Evolutionary conservation across 176 grass and related monocot genomes (phyloP).

Genomic region (Eragrostis curvula): DNA sequence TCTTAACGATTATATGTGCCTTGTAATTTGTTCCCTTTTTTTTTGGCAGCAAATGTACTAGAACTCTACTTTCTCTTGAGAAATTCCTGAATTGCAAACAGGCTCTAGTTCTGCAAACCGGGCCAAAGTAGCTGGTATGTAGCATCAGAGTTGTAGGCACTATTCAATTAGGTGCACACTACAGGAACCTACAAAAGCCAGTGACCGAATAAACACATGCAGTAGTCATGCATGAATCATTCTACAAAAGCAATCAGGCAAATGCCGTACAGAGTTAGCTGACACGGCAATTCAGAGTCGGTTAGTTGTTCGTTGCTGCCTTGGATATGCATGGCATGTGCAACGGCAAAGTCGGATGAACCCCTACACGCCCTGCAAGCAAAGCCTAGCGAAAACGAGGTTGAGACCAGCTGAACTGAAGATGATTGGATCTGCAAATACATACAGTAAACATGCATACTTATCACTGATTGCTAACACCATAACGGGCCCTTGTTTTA

Average conservation of each 20-base stretch:
- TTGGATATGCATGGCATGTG: background rate
- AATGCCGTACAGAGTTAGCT: conserved; percentile 11
- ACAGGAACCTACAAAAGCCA: background rate
- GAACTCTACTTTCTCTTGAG: background rate
- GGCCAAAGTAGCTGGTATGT: background rate
- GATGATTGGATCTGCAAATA: background rate
- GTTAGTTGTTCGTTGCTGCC: conserved; percentile 38
- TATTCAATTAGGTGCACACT: background rate
- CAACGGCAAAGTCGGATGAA: background rate
- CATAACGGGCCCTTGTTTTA: conserved; percentile 31
- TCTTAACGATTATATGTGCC: background rate
- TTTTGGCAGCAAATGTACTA: background rate
- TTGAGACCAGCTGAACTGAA: background rate
- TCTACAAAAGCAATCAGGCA: background rate
- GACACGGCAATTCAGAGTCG: conserved; percentile 25
- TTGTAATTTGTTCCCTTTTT: too few relatives aligned
- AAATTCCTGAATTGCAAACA: background rate
- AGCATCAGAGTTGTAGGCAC: background rate
- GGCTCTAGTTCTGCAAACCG: background rate
- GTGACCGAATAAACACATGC: background rate
- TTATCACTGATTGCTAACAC: background rate
- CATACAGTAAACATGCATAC: background rate
- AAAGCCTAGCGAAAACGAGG: background rate
- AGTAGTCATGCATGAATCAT: background rate
- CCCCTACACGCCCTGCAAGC: background rate